Conservation (phyloP, 208 protist genomes). For the Leishmania arabica region DNA sequence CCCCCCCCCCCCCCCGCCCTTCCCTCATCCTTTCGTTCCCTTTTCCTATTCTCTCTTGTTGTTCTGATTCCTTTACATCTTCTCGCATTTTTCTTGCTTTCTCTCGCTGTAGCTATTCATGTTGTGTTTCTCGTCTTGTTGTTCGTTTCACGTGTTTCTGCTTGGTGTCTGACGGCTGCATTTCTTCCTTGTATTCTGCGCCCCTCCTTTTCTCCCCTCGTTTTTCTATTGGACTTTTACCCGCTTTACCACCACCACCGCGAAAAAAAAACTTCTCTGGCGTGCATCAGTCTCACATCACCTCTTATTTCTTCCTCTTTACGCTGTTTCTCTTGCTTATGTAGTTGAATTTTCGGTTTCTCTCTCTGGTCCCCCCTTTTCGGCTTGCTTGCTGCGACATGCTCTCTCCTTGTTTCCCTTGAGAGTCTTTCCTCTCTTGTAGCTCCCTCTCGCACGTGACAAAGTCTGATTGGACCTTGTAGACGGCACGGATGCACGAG, state of each 20-base stretch:
- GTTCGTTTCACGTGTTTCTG: not conserved
- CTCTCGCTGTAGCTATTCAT: not conserved
- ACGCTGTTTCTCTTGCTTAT: not conserved
- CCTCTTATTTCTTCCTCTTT: not conserved
- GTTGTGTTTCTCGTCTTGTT: not conserved
- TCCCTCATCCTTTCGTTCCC: not conserved
- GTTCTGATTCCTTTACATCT: not conserved
- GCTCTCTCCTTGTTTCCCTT: not conserved
- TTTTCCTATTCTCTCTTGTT: not conserved
- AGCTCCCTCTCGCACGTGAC: not conserved
- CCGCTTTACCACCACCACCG: not conserved
- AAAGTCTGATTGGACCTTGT: not conserved
- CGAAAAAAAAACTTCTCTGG: not conserved
- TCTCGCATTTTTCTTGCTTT: not conserved
- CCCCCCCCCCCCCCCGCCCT: not conserved
- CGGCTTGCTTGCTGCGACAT: not conserved
- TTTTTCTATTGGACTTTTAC: not conserved
- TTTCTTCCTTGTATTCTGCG: not conserved
- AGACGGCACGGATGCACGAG: not conserved
- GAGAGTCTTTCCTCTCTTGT: not conserved
- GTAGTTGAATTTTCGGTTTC: not conserved
- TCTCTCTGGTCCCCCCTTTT: not conserved
- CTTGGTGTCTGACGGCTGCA: not conserved
- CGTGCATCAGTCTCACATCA: not conserved
- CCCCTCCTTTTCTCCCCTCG: not conserved